These are phyloP conservation scores for Talaromyces adpressus DNA, from an alignment of 495 filamentous ascomycete genomes.

Conservation along the genomic window DNA sequence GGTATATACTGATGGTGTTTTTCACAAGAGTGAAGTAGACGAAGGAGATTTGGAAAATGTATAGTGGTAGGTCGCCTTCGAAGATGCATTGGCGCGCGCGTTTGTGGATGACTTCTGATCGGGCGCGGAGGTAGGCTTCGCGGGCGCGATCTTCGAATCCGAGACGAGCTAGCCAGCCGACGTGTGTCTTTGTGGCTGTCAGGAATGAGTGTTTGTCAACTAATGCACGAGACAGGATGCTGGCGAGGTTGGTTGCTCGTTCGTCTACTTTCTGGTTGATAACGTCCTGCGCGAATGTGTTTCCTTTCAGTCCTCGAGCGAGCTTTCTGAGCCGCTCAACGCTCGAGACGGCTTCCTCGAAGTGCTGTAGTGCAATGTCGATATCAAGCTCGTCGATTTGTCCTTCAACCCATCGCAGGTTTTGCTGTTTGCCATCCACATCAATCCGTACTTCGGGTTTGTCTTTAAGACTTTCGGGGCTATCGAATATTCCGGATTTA, in stretches of 20 bases:
- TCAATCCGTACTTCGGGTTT: slow-evolving; percentile 73
- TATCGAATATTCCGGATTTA: slow-evolving; percentile 63
- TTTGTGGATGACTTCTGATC: slow-evolving; percentile 67
- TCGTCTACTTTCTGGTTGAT: slow-evolving; percentile 86
- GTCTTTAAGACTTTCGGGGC: slow-evolving; percentile 53
- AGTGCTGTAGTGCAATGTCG: slow-evolving; percentile 83
- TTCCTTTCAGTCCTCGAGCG: slow-evolving; percentile 72
- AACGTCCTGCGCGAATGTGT: slow-evolving; percentile 76
- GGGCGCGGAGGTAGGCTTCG: slow-evolving; percentile 75
- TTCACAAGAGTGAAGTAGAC: slow-evolving; percentile 93
- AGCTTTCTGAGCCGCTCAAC: slow-evolving; percentile 79
- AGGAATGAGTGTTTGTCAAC: slow-evolving; percentile 65
- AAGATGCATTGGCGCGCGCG: slow-evolving; percentile 88
- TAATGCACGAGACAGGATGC: slow-evolving; percentile 64
- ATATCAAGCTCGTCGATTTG: slow-evolving; percentile 97
- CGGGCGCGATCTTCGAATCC: slow-evolving; percentile 86
- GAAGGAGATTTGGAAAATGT: slow-evolving; percentile 93
- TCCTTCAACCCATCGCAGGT: slow-evolving; percentile 87
- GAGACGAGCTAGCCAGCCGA: slow-evolving; percentile 74
- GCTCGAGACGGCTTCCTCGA: slow-evolving; percentile 72
- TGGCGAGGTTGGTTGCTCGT: slow-evolving; percentile 71
- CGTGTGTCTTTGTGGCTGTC: slow-evolving; percentile 63
- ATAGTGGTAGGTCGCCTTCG: slow-evolving; percentile 81
- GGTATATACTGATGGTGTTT: slow-evolving; percentile 83
- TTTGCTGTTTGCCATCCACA: slow-evolving; percentile 93